These are phyloP conservation scores for Lasiosphaeria ovina DNA, from an alignment of 495 filamentous ascomycete species.

Conservation along the genomic window DNA sequence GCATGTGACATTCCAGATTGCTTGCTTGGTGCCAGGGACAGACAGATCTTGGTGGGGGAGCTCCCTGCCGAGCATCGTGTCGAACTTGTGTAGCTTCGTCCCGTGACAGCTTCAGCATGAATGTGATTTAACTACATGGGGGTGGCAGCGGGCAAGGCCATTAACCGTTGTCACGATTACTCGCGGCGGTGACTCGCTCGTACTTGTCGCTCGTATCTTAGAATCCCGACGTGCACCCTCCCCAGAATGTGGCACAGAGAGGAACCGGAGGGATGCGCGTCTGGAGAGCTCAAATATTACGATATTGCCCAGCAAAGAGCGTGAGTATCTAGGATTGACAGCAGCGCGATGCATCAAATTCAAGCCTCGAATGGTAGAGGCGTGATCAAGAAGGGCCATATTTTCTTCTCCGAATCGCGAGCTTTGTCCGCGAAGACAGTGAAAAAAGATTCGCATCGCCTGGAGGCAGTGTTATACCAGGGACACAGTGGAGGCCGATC, in stretches of 20 bases:
- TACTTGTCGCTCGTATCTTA: no score
- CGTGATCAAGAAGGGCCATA: no score
- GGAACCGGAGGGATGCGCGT: no score
- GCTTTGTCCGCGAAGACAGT: slow-evolving; percentile 14
- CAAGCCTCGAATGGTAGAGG: no score
- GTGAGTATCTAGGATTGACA: no score
- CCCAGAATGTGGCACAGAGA: no score
- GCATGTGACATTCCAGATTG: not conserved
- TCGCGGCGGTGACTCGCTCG: not conserved
- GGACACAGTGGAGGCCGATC: slow-evolving; percentile 69
- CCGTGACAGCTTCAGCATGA: not conserved
- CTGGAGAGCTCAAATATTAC: no score
- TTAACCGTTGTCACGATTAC: no score
- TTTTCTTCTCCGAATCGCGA: slow-evolving; percentile 20
- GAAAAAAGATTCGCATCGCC: slow-evolving; percentile 66
- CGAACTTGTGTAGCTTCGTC: not conserved
- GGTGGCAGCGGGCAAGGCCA: not conserved
- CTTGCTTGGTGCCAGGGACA: not conserved
- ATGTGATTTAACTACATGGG: not conserved
- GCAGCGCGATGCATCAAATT: no score
- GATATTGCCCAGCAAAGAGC: no score
- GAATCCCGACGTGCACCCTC: no score
- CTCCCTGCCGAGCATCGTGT: not conserved
- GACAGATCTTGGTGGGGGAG: no score
- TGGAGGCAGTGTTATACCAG: slow-evolving; percentile 84